These are phyloP conservation scores for Dothideomycetes sp. DNA, from an alignment of 2,329 filamentous ascomycete genomes.

Conservation along the genomic window DNA sequence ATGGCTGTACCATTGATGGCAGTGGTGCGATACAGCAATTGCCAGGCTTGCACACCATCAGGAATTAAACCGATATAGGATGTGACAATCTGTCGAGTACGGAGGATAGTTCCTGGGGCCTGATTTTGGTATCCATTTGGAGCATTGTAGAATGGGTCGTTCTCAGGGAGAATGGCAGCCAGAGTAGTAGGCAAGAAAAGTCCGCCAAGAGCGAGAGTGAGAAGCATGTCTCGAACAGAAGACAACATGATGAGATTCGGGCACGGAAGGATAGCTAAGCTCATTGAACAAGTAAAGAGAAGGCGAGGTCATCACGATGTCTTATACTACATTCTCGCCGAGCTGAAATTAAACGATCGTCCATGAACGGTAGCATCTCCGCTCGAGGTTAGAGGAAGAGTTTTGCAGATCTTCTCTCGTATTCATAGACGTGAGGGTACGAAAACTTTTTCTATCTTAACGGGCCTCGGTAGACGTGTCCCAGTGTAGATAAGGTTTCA, in stretches of 20 bases:
- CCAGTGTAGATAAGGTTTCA: not conserved
- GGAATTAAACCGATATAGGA: conserved; percentile 1
- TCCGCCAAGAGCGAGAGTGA: not conserved
- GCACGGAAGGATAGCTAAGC: too few relatives aligned
- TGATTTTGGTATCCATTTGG: conserved; percentile 19
- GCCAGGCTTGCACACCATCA: conserved; percentile 2
- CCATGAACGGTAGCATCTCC: not conserved
- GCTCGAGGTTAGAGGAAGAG: not conserved
- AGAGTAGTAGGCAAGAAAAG: conserved; percentile 1
- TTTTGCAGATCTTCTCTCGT: conserved; percentile 2
- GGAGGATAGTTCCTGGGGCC: conserved; percentile 21
- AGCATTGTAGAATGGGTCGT: conserved; percentile 23
- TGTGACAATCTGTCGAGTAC: conserved; percentile 1
- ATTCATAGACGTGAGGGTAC: not conserved
- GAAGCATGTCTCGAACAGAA: not conserved
- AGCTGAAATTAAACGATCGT: not conserved
- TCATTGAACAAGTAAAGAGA: too few relatives aligned
- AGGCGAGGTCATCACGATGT: not conserved
- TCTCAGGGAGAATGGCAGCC: conserved; percentile 12
- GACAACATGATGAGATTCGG: not conserved
- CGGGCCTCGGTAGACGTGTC: conserved; percentile 2
- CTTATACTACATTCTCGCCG: not conserved
- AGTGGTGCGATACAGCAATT: conserved; percentile 12
- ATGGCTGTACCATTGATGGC: conserved; percentile 2
- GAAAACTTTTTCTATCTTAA: not conserved